These are phyloP conservation scores for Euphorbia celastroides DNA, from an alignment of 441 rosid genomes.

Conservation along the genomic window DNA sequence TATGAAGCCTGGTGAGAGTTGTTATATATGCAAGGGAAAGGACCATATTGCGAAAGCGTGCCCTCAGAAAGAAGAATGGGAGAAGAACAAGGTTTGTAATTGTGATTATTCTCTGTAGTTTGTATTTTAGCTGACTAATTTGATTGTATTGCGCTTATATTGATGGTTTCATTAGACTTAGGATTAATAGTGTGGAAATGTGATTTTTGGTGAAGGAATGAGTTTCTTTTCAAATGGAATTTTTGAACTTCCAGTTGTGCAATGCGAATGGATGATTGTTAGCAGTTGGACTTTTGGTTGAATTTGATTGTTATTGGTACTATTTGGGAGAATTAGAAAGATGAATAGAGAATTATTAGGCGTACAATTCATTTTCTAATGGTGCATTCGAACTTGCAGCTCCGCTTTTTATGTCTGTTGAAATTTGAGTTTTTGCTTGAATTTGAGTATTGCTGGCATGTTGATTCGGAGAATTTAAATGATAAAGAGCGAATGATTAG, in stretches of 20 bases:
- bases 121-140: not conserved
- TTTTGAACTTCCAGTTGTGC: not conserved
- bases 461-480: too few relatives aligned
- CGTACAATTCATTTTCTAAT: too few relatives aligned
- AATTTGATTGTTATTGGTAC: not conserved
- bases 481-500: too few relatives aligned
- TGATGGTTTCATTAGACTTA: not conserved
- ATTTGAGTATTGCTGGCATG: too few relatives aligned
- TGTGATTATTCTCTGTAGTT: not conserved
- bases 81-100: conserved; percentile 63
- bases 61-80: conserved; percentile 85
- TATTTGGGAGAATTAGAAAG: not conserved
- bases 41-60: conserved; percentile 85
- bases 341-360: too few relatives aligned
- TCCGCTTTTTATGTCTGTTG: too few relatives aligned
- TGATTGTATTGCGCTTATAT: not conserved
- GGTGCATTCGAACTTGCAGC: too few relatives aligned
- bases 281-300: not conserved
- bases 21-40: conserved; percentile 69
- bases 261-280: not conserved
- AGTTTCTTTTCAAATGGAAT: not conserved
- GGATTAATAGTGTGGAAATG: not conserved
- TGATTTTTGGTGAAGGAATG: not conserved
- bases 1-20: conserved; percentile 93
- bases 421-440: too few relatives aligned